Evolutionary conservation across 192 early-diverging fungal genomes (phyloP).

Genomic region (Backusella luteola): DNA sequence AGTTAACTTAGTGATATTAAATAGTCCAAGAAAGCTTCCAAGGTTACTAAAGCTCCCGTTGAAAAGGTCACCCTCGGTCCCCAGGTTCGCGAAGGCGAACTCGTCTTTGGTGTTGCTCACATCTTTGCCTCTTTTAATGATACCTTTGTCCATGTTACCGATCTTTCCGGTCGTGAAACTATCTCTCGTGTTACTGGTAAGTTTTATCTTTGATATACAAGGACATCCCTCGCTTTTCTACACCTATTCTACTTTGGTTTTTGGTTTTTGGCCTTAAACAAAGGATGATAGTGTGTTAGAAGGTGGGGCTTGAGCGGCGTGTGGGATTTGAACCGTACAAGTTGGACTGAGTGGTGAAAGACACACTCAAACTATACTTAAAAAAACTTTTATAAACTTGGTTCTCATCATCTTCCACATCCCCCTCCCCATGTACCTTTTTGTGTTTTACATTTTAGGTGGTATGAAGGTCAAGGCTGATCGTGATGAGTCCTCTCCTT

Average conservation of each 20-base stretch:
- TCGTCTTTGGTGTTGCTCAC: slow-evolving; percentile 99
- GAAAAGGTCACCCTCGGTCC: slow-evolving; percentile 95
- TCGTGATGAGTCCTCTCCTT: slow-evolving; percentile 99
- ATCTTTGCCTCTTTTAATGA: slow-evolving; percentile 99
- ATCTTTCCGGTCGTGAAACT: slow-evolving; percentile 99
- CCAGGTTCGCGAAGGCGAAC: slow-evolving; percentile 95
- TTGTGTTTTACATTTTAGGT: slow-evolving; percentile 54
- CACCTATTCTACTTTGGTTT: background rate
- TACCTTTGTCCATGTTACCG: slow-evolving; percentile 99
- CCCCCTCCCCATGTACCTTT: slow-evolving; percentile 36
- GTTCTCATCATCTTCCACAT: slow-evolving; percentile 17
- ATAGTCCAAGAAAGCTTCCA: slow-evolving; percentile 34
- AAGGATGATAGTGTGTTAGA: background rate
- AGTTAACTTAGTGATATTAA: background rate
- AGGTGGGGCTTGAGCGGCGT: slow-evolving; percentile 21
- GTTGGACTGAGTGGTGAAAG: slow-evolving; percentile 23
- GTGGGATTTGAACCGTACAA: slow-evolving; percentile 10
- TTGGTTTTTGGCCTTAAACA: background rate
- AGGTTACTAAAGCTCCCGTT: slow-evolving; percentile 18
- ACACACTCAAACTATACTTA: slow-evolving; percentile 11
- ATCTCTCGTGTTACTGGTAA: slow-evolving; percentile 97
- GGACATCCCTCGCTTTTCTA: slow-evolving; percentile 4
- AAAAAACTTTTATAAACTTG: background rate
- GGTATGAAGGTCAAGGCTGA: slow-evolving; percentile 99
- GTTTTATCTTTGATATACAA: slow-evolving; percentile 30